Base-by-base conservation (phyloP, 139 green algal genomes). In the Trebouxia sp. region DNA sequence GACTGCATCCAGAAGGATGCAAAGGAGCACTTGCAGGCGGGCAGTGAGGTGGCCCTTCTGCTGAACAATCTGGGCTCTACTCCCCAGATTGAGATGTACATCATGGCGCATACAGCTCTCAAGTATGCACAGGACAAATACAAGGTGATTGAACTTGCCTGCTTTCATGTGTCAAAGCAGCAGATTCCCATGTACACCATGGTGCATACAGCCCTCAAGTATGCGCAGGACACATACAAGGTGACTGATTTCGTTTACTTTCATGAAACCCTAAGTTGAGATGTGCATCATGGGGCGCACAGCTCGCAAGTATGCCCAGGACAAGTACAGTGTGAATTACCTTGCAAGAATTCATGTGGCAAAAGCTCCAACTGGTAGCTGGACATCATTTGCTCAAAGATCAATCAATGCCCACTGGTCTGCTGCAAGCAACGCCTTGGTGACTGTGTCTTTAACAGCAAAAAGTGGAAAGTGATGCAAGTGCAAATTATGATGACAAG, bases 101-200 rank as follows among this genome's bases (percentile, higher is more conserved):
- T 93, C 2, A 86, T 88, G 8, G 82, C 89, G 1, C 65, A 38
- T 0, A 75, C 80, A 0, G 88, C 91, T 0, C 62, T 91, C 30
- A 39, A 55, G 0, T 65, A 74, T 3, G 75, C 87, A 24, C 38
- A 39, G 32, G 74, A 82, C 8, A 50, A 39, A 26, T 48, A 86
- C n/a, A 86, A 83, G 55, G 76, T 65, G 58, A 17, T 32, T 30
- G n/a, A n/a, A n/a, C n/a, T n/a, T n/a, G n/a, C n/a, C n/a, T n/a
- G n/a, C n/a, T n/a, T n/a, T n/a, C n/a, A n/a, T n/a, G n/a, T n/a
- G n/a, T n/a, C n/a, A n/a, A n/a, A n/a, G n/a, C n/a, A n/a, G n/a
- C 45, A 74, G 1, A 75, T 97, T 80, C 93, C 97, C 88, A 75
- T 95, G 76, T n/a, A 55, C 9, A 53, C 93, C 2, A 86, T 88